These are phyloP conservation scores for Hymenoscyphus fraxineus DNA, from an alignment of 2,329 filamentous ascomycete genomes.

Conservation along the genomic window DNA sequence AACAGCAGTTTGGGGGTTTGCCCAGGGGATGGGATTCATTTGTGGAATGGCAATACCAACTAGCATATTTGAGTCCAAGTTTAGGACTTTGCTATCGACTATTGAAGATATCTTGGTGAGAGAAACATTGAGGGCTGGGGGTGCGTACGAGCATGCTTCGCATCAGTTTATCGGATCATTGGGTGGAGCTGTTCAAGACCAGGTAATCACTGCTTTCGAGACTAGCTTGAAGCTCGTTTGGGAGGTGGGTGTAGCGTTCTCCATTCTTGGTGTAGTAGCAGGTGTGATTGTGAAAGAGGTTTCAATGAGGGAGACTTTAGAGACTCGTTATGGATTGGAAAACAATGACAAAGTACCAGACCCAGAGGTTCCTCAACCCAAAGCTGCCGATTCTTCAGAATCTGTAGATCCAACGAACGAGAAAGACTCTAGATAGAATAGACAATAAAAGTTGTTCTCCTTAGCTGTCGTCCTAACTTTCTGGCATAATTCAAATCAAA, in stretches of 20 bases:
- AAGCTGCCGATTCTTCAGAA: not conserved
- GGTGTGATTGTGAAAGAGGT: not conserved
- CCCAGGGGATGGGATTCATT: slow-evolving; percentile 12
- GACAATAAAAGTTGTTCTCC: not conserved
- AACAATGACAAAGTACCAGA: not conserved
- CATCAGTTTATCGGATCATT: not conserved
- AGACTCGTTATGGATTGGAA: not conserved
- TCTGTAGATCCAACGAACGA: not conserved
- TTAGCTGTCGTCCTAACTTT: not conserved
- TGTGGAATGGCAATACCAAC: slow-evolving; percentile 11
- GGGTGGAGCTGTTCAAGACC: not conserved
- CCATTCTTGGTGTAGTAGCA: not conserved
- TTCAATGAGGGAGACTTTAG: not conserved
- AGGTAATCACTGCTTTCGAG: not conserved
- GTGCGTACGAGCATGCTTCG: slow-evolving; percentile 5
- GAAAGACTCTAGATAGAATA: not conserved
- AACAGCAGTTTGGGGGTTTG: slow-evolving; percentile 11
- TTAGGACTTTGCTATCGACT: not conserved
- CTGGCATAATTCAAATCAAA: not conserved
- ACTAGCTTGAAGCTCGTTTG: not conserved
- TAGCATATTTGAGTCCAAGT: slow-evolving; percentile 6
- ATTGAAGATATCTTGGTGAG: not conserved
- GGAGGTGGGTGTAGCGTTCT: not conserved
- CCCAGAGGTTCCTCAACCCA: not conserved
- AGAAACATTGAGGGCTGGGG: not conserved